Percentiles rank a stretch among this genome's conserved stretches.
These are phyloP conservation scores for Gnetum montanum DNA, from an alignment of 75 land plant genomes.

Conservation along the genomic window DNA sequence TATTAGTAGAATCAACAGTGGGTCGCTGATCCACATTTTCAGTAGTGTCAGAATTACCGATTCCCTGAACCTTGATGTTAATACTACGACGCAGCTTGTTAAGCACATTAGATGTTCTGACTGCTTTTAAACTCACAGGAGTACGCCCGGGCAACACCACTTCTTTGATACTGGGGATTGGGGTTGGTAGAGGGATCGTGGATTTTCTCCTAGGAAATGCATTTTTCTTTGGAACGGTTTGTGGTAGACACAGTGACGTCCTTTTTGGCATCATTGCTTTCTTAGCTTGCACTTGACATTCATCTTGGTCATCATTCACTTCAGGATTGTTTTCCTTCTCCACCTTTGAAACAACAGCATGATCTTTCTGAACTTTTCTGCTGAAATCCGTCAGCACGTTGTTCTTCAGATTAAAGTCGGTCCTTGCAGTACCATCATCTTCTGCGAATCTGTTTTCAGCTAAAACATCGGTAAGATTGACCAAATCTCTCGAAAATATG, in stretches of 20 bases:
- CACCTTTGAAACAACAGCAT: no score
- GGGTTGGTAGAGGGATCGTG: constrained; percentile 32
- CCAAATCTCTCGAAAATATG: constrained; percentile 15
- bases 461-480: constrained; percentile 13
- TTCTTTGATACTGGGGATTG: background rate
- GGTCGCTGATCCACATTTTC: no score
- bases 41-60: no score
- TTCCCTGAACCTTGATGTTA: constrained; percentile 52
- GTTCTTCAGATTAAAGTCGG: background rate
- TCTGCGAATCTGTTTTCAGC: constrained; percentile 13
- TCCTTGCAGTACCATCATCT: background rate
- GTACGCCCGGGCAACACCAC: background rate
- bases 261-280: constrained; percentile 41
- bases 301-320: constrained; percentile 8
- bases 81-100: constrained; percentile 45
- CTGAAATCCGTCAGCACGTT: constrained; percentile 2
- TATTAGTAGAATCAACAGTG: no score
- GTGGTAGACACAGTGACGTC: constrained; percentile 37
- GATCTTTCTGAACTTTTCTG: background rate
- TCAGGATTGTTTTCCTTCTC: constrained; percentile 45
- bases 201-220: constrained; percentile 38
- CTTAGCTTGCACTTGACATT: constrained; percentile 10
- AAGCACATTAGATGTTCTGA: constrained; percentile 15
- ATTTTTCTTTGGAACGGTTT: constrained; percentile 9
- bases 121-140: constrained; percentile 15